Evolutionary conservation across 257 asterid species (phyloP).

Genomic region (Linaria vulgaris): DNA sequence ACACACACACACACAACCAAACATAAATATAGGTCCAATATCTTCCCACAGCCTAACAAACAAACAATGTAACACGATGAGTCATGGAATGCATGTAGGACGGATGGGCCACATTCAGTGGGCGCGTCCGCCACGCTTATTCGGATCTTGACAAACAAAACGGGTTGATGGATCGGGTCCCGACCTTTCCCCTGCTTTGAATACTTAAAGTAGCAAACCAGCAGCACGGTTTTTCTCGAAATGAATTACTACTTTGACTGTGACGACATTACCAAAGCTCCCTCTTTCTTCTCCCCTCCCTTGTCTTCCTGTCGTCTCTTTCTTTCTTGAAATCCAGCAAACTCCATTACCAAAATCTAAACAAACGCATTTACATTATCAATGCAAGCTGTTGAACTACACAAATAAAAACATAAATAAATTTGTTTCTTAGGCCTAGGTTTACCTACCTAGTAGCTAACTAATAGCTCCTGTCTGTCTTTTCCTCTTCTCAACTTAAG

Average conservation of each 20-base stretch:
- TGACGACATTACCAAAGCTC: constrained; percentile 63
- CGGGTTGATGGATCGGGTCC: not conserved
- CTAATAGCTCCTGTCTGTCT: constrained; percentile 1
- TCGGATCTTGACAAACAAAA: constrained; percentile 23
- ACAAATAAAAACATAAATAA: constrained; percentile 23
- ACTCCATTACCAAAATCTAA: too few species aligned
- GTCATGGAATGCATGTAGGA: constrained; percentile 45
- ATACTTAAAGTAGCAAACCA: constrained; percentile 10
- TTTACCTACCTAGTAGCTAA: not conserved
- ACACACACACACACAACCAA: too few species aligned
- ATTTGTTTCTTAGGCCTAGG: not conserved
- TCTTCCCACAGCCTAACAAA: too few species aligned
- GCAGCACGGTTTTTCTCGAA: constrained; percentile 56
- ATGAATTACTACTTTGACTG: constrained; percentile 75
- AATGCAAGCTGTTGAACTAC: too few species aligned
- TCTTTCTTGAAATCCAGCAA: not conserved
- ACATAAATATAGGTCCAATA: too few species aligned
- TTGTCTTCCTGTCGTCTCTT: constrained; percentile 29
- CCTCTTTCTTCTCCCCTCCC: constrained; percentile 13
- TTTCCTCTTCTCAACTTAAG: constrained; percentile 16
- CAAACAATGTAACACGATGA: constrained; percentile 26
- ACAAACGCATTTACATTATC: too few species aligned
- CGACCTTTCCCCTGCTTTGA: constrained; percentile 22
- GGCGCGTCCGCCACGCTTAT: constrained; percentile 30
- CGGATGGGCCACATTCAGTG: constrained; percentile 44